Base-by-base conservation (phyloP, 257 asterid genomes). In the Parsonsia alboflavescens region DNA sequence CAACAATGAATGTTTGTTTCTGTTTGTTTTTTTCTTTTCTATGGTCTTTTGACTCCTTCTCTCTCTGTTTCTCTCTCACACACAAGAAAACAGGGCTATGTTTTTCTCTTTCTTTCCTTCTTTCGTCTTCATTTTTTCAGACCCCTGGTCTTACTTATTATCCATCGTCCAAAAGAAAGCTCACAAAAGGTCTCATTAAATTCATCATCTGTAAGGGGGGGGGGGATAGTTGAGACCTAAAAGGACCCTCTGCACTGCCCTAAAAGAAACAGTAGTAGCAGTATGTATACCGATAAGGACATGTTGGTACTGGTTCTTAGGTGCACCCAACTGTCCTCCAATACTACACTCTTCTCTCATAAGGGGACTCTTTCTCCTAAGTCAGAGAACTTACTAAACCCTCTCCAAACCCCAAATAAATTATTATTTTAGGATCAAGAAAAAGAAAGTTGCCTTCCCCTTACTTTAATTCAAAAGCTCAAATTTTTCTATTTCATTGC, bases 391-490 rank as follows among this genome's bases (percentile, higher is more conserved):
- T 71, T 58, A 68, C 58, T 63, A n/a, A 62, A 22, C 44, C 44
- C 53, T 24, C 72, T 12, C 52, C 82, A 62, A 74, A 53, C 73
- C 79, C 74, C 30, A 17, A 3, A 68, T 58, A 26, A 50, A 64
- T 56, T 49, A 80, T 77, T 75, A 54, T 62, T 76, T 61, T 57
- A 57, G 33, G 48, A 10, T 54, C 46, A 33, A 48, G 49, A 65
- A 65, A 79, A 82, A 75, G 75, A 84, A 79, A 59, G 67, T 45
- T 62, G 73, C 64, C 76, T 61, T 75, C 88, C 88, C 77, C 54
- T 73, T 39, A 59, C 92, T 86, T 90, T 85, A 83, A 82, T 83
- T 81, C 84, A 82, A 85, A 86, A 83, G 87, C 86, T 85, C 88
- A 73, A 73, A 41, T 13, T 78, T 86, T 87, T 75, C 85, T 73